These are phyloP conservation scores for Nannizziopsis arthrosporioides DNA, from an alignment of 2,329 filamentous ascomycete species.

Conservation along the genomic window DNA sequence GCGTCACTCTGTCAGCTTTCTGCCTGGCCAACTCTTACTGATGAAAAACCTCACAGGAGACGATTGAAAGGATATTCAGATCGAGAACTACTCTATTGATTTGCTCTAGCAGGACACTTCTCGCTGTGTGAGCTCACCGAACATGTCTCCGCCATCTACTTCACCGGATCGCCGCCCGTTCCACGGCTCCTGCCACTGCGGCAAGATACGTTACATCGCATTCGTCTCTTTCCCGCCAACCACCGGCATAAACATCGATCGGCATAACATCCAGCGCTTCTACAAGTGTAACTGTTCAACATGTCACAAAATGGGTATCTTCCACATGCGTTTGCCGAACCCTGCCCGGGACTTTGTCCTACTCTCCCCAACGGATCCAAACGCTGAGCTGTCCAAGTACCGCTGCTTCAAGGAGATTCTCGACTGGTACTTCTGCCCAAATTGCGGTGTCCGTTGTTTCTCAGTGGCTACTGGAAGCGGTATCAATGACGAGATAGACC, in stretches of 20 bases:
- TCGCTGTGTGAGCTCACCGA: background rate
- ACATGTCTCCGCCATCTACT: background rate
- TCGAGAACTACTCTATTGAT: background rate
- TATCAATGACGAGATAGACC: conserved; percentile 9
- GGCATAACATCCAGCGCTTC: conserved; percentile 6
- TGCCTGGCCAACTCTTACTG: too few relatives aligned
- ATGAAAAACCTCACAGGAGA: too few relatives aligned
- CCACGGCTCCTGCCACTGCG: conserved; percentile 13
- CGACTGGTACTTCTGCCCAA: conserved; percentile 11
- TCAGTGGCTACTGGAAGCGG: conserved; percentile 2
- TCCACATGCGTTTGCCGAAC: conserved; percentile 13
- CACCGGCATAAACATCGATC: conserved; percentile 5
- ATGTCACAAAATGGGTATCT: conserved; percentile 12
- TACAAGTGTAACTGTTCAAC: conserved; percentile 15
- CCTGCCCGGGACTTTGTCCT: conserved; percentile 11
- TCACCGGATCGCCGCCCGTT: conserved; percentile 5
- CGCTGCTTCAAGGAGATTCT: conserved; percentile 1
- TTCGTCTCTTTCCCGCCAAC: conserved; percentile 11
- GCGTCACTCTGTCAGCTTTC: too few relatives aligned
- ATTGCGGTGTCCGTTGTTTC: conserved; percentile 12
- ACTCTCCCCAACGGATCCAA: conserved; percentile 11
- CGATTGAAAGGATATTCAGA: too few relatives aligned
- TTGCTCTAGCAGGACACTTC: background rate
- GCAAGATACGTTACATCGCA: conserved; percentile 12
- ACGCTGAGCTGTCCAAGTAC: conserved; percentile 10